A percentile compares a stretch with the other conserved stretches of the same genome.
These are phyloP conservation scores for Scheffersomyces illinoinensis DNA, from an alignment of 1,139 yeast genomes.

Conservation along the genomic window DNA sequence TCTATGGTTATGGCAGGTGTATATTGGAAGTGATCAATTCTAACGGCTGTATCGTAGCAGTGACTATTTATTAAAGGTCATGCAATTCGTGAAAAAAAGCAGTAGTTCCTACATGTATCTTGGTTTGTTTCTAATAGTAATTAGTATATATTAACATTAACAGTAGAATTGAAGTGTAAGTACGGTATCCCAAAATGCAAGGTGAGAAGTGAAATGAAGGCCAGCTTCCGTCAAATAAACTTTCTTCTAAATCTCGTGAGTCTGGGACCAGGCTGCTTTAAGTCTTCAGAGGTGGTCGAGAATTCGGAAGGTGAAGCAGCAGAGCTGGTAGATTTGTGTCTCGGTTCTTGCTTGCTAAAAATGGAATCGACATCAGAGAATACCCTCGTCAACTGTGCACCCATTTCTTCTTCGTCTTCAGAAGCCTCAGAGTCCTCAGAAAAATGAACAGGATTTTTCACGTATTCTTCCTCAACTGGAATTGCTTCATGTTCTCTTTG, in stretches of 20 bases:
- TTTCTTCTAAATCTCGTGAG: conserved; percentile 11
- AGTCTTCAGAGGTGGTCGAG: not conserved
- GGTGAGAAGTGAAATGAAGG: conserved; percentile 2
- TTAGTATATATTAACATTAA: conserved; percentile 4
- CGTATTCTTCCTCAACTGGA: conserved; percentile 3
- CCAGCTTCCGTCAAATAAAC: conserved; percentile 2
- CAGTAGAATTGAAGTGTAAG: not conserved
- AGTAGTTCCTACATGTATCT: not conserved
- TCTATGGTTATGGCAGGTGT: conserved; percentile 46
- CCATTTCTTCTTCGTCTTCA: conserved; percentile 6
- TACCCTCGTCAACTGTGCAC: conserved; percentile 10
- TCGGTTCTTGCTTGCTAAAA: conserved; percentile 16
- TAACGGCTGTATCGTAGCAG: conserved; percentile 33
- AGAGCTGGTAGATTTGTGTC: not conserved
- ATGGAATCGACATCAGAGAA: conserved; percentile 24
- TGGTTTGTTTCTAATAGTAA: not conserved
- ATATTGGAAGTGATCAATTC: conserved; percentile 57
- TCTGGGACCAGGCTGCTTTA: conserved; percentile 1
- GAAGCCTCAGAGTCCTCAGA: conserved; percentile 3
- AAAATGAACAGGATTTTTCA: conserved; percentile 3
- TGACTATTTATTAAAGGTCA: conserved; percentile 26
- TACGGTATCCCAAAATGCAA: not conserved
- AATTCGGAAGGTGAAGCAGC: not conserved
- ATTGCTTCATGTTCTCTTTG: not conserved
- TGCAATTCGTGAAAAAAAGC: not conserved